A percentile compares a stretch with the other conserved stretches of the same genome.
Evolutionary conservation across 768 basidiomycete species (phyloP).

Genomic region (Xerocomellus intermedius): DNA sequence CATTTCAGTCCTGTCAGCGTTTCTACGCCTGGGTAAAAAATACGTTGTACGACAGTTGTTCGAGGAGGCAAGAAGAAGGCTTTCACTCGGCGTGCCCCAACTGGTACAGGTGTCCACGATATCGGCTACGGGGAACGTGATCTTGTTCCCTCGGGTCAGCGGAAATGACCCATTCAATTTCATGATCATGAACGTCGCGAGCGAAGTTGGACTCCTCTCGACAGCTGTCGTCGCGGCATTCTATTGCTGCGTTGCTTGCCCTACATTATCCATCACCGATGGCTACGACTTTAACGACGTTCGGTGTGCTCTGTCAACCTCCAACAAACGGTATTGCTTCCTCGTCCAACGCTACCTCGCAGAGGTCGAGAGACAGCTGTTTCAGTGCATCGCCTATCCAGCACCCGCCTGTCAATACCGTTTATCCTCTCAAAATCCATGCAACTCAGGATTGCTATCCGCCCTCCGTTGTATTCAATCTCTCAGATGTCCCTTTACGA

Average conservation of each 20-base stretch:
- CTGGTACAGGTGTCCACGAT: not conserved
- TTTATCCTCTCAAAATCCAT: not conserved
- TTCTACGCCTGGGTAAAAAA: constrained; percentile 16
- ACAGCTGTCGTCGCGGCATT: not conserved
- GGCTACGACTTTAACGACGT: constrained; percentile 10
- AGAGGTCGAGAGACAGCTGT: not conserved
- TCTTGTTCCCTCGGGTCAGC: constrained; percentile 6
- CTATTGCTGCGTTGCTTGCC: constrained; percentile 10
- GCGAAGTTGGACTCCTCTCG: constrained; percentile 9
- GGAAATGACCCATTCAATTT: constrained; percentile 13
- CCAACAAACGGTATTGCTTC: not conserved
- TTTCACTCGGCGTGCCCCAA: not conserved
- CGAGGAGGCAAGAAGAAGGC: constrained; percentile 4
- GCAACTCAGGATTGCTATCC: not conserved
- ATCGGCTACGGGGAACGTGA: not conserved
- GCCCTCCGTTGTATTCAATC: not conserved
- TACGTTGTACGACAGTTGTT: constrained; percentile 12
- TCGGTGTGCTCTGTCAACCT: not conserved
- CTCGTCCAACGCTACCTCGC: constrained; percentile 1
- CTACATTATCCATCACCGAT: not conserved
- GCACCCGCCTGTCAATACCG: not conserved
- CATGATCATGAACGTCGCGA: constrained; percentile 12
- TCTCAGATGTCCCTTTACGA: not conserved
- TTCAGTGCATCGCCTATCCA: not conserved
- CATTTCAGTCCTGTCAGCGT: constrained; percentile 4